A percentile compares a stretch with the other conserved stretches of the same genome.
Conservation (phyloP, 225 moss, liverwort and hornwort species). For the Polytrichum commune region DNA sequence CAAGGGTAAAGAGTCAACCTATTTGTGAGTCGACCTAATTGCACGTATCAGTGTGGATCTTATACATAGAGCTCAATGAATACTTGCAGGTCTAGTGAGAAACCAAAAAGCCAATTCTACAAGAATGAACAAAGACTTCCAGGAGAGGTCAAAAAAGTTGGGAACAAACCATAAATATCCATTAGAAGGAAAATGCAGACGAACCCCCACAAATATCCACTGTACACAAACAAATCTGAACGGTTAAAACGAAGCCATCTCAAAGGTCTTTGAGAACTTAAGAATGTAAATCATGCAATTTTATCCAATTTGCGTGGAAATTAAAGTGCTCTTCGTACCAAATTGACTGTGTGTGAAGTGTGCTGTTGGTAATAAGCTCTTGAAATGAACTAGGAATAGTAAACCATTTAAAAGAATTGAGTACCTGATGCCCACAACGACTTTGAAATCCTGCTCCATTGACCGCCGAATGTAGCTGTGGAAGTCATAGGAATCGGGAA, state of each 20-base stretch:
- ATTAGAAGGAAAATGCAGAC: slow-evolving; percentile 49
- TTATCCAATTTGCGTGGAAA: background rate
- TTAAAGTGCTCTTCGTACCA: background rate
- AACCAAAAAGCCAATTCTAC: background rate
- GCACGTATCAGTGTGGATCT: too few species aligned
- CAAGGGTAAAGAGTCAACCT: too few species aligned
- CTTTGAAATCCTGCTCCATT: slow-evolving; percentile 87
- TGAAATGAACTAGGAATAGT: background rate
- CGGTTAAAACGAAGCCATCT: background rate
- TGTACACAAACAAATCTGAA: slow-evolving; percentile 5
- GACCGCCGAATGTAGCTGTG: slow-evolving; percentile 84
- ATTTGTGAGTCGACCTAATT: too few species aligned
- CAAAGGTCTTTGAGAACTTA: background rate
- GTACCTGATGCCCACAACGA: slow-evolving; percentile 87
- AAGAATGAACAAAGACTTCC: background rate
- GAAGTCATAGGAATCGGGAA: slow-evolving; percentile 59
- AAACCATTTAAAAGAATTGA: background rate
- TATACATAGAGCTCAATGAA: too few species aligned
- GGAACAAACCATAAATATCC: slow-evolving; percentile 32
- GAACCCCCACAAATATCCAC: slow-evolving; percentile 42
- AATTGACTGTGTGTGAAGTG: background rate
- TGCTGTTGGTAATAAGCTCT: background rate
- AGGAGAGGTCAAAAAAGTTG: background rate
- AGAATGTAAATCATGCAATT: background rate
- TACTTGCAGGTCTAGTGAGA: too few species aligned